Percentiles rank a stretch among this genome's conserved stretches.
These are phyloP conservation scores for Funneliformis caledonium DNA, from an alignment of 371 early-diverging fungal genomes.

Conservation along the genomic window DNA sequence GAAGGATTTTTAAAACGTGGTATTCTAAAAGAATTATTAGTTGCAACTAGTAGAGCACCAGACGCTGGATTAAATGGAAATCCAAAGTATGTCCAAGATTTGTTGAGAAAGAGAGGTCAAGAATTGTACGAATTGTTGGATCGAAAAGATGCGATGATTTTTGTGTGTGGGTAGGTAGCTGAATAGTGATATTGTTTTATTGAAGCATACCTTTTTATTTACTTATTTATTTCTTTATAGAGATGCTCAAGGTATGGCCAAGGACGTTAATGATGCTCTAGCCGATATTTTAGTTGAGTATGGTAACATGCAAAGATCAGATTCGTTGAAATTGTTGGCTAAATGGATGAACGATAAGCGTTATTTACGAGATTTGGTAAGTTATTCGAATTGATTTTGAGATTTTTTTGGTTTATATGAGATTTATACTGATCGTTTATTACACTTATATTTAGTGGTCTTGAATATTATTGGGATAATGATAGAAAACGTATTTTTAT, in stretches of 20 bases:
- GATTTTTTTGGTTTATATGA: too few species aligned
- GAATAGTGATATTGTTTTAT: not conserved
- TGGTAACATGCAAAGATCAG: slow-evolving; percentile 52
- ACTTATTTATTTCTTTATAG: slow-evolving; percentile 37
- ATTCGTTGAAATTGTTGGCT: slow-evolving; percentile 63
- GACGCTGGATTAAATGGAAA: slow-evolving; percentile 36
- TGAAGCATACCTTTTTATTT: not conserved
- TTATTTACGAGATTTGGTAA: slow-evolving; percentile 74
- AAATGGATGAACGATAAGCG: slow-evolving; percentile 68
- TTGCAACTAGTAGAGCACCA: slow-evolving; percentile 67
- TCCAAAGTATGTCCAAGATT: slow-evolving; percentile 86
- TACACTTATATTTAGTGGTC: too few species aligned
- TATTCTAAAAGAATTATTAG: slow-evolving; percentile 57
- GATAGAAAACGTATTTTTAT: too few species aligned
- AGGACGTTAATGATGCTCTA: slow-evolving; percentile 79
- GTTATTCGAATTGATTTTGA: not conserved
- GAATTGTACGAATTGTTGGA: slow-evolving; percentile 63
- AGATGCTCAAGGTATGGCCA: slow-evolving; percentile 89
- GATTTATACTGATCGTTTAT: too few species aligned
- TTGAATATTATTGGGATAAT: too few species aligned
- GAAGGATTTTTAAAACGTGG: slow-evolving; percentile 55
- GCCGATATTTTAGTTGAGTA: slow-evolving; percentile 65
- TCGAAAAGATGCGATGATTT: slow-evolving; percentile 69
- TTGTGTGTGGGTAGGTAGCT: slow-evolving; percentile 78
- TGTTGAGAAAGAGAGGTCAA: slow-evolving; percentile 58